Evolutionary conservation across 2,329 filamentous ascomycete species (phyloP), one percentile per base, ranked within the genome.

Genomic region (Penicillium glabrum): DNA sequence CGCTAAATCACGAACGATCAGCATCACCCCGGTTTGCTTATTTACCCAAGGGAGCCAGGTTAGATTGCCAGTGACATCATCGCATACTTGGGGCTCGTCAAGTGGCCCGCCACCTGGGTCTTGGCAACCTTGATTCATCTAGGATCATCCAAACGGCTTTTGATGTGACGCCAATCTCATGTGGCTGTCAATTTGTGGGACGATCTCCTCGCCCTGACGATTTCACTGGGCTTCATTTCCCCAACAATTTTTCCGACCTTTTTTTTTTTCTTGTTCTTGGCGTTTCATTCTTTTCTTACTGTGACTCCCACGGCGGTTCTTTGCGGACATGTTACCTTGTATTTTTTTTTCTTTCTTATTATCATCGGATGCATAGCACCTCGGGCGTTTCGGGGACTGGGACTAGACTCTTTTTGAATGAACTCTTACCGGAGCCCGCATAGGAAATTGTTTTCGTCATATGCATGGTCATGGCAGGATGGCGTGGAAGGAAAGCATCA

Each of bases 301-400:
- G 48, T 44, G 41, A 52, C 23, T 46, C 44, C 44, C 50, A 27
- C 54, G 62, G 61, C 56, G 60, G 58, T 53, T 64, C 45, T 54
- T 59, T 55, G 60, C 59, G 61, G 56, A 51, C 54, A 59, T 57
- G 55, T 60, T 61, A 53, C 33, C 53, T 46, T 65, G 61, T 63
- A 59, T 51, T 65, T 65, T 65, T 66, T 53, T 54, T 56, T 65
- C 58, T 48, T 61, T 63, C 61, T 60, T 65, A 59, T 62, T 68
- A 61, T 70, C 65, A 67, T 72, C 63, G 61, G 68, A 69, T 69
- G 70, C 70, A 72, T 72, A 72, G 70, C 70, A 71, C 69, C 61
- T 69, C 64, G 65, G 70, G 70, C 70, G 69, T 72, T 72, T 65
- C 54, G 59, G 64, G 68, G 68, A 66, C 64, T 64, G 61, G 68